phyloP scores from a whole-genome alignment of 495 filamentous ascomycete genomes.

The Halenospora varia region DNA sequence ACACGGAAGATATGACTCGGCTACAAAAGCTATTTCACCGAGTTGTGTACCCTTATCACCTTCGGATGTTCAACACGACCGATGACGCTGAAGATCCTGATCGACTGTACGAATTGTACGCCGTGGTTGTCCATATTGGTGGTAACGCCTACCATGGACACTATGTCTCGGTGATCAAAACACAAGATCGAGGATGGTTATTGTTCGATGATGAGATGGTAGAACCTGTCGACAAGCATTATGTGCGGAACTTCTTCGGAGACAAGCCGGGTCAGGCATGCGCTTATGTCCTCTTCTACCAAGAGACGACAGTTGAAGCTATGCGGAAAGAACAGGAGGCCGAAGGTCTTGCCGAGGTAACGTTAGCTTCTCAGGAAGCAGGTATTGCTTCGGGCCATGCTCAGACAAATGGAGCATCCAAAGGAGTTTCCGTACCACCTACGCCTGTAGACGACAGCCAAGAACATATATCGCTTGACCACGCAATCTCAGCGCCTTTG shows the following conservation, averaged over 20 bases:
- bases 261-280: constrained; percentile 88
- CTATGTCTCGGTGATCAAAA: constrained; percentile 97
- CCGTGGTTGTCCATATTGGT: constrained; percentile 97
- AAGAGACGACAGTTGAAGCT: constrained; percentile 90
- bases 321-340: constrained; percentile 77
- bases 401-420: constrained; percentile 34
- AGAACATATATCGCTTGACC: constrained; percentile 49
- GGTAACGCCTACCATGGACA: constrained; percentile 98
- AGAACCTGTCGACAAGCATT: constrained; percentile 93
- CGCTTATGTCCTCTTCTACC: constrained; percentile 96
- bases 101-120: constrained; percentile 92
- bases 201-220: constrained; percentile 98
- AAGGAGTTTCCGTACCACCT: constrained; percentile 28
- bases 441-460: constrained; percentile 45
- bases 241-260: constrained; percentile 97
- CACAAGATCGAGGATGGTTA: constrained; percentile 90
- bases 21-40: constrained; percentile 96
- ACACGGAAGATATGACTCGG: constrained; percentile 88
- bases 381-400: constrained; percentile 42
- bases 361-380: constrained; percentile 51
- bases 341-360: constrained; percentile 66
- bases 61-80: constrained; percentile 96
- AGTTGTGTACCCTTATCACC: constrained; percentile 93
- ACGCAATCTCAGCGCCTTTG: constrained; percentile 58
- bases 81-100: constrained; percentile 96